phyloP scores from a whole-genome alignment of 2,329 filamentous ascomycete genomes.

The Fusarium sambucinum region DNA sequence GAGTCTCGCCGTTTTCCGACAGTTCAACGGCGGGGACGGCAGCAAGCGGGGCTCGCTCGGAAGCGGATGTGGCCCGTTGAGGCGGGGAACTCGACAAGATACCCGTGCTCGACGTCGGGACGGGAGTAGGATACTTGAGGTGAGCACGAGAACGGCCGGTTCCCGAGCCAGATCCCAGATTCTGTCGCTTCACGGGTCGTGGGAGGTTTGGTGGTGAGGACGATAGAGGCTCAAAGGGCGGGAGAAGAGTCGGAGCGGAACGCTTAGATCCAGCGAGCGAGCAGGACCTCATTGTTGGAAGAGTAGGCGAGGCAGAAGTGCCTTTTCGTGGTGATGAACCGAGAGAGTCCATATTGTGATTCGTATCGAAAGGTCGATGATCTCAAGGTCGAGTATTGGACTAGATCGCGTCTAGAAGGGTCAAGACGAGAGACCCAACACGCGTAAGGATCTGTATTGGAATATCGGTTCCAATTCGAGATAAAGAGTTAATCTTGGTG shows the following conservation, averaged over 20 bases:
- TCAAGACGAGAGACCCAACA: slow-evolving; percentile 1
- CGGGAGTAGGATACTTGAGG: slow-evolving; percentile 88
- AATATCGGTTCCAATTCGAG: slow-evolving; percentile 2
- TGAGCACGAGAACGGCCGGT: slow-evolving; percentile 56
- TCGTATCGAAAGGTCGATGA: slow-evolving; percentile 3
- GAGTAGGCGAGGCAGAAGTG: slow-evolving; percentile 51
- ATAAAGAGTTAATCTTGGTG: not conserved
- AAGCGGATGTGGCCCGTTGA: slow-evolving; percentile 67
- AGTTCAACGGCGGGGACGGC: slow-evolving; percentile 86
- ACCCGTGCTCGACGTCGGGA: slow-evolving; percentile 93
- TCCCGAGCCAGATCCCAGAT: slow-evolving; percentile 47
- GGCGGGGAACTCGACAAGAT: slow-evolving; percentile 90
- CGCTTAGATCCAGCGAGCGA: slow-evolving; percentile 66
- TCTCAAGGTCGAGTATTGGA: slow-evolving; percentile 2
- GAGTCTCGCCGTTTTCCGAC: slow-evolving; percentile 80
- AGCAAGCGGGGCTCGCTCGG: slow-evolving; percentile 85
- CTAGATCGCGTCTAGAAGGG: slow-evolving; percentile 34
- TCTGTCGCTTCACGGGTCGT: slow-evolving; percentile 76
- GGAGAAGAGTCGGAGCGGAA: slow-evolving; percentile 75
- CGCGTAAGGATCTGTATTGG: slow-evolving; percentile 10
- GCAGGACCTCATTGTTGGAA: slow-evolving; percentile 47
- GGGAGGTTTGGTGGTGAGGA: slow-evolving; percentile 81
- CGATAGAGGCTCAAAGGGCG: slow-evolving; percentile 83
- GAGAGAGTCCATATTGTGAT: slow-evolving; percentile 53
- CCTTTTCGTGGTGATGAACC: slow-evolving; percentile 52